A percentile compares a stretch with the other conserved stretches of the same genome.
Conservation (phyloP, 2,329 filamentous ascomycete genomes). For the Chaetomiaceae sp. region DNA sequence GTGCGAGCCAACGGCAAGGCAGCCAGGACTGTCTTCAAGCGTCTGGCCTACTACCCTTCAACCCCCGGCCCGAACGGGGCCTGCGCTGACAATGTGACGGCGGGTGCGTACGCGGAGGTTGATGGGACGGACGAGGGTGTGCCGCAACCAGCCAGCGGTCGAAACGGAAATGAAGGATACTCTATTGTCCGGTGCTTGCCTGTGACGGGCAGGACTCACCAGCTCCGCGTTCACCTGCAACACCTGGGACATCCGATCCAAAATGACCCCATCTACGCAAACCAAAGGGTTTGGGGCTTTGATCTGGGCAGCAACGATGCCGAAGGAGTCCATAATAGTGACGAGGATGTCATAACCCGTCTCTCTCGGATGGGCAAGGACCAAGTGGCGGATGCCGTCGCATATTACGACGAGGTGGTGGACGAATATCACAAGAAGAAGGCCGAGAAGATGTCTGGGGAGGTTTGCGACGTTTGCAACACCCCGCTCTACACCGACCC, state of each 20-base stretch:
- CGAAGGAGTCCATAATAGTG: conserved; percentile 65
- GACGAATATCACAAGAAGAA: conserved; percentile 84
- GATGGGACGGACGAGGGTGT: conserved; percentile 1
- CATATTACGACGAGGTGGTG: conserved; percentile 92
- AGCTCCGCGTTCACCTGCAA: conserved; percentile 90
- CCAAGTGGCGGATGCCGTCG: conserved; percentile 82
- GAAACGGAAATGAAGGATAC: conserved; percentile 67
- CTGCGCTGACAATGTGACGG: not conserved
- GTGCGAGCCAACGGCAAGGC: conserved; percentile 91
- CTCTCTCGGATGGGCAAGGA: conserved; percentile 90
- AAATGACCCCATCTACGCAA: conserved; percentile 97
- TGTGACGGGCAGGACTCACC: conserved; percentile 89
- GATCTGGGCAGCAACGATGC: conserved; percentile 64
- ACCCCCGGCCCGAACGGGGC: conserved; percentile 6
- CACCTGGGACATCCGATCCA: conserved; percentile 91
- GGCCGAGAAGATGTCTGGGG: conserved; percentile 88
- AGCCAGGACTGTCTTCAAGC: conserved; percentile 85
- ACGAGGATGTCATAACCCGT: conserved; percentile 84
- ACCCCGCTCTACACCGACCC: conserved; percentile 93
- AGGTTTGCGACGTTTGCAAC: conserved; percentile 73
- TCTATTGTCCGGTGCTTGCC: conserved; percentile 93
- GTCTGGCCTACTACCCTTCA: conserved; percentile 84
- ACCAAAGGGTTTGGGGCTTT: conserved; percentile 83
- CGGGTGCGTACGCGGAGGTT: too few relatives aligned
- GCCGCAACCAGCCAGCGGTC: not conserved